Evolutionary conservation across 306 rosid species (phyloP).

Genomic region (Luffa acutangula): DNA sequence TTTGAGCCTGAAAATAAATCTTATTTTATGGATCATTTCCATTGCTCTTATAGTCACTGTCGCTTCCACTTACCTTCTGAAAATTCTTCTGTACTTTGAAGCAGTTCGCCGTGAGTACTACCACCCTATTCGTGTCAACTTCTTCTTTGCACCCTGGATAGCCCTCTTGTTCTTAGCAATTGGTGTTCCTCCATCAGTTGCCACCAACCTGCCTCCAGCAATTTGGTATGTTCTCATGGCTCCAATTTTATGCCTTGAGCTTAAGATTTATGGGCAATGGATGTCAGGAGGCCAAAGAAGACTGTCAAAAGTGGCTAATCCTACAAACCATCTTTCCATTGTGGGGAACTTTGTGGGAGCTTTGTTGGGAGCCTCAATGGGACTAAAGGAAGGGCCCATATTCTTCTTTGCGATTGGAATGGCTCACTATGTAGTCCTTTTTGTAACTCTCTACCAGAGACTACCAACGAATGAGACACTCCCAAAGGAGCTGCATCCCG

Average conservation of each 20-base stretch:
- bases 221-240: constrained; percentile 80
- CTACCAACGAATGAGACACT: constrained; percentile 80
- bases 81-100: constrained; percentile 63
- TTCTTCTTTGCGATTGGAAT: constrained; percentile 84
- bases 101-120: constrained; percentile 86
- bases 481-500: constrained; percentile 91
- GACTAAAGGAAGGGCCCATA: constrained; percentile 76
- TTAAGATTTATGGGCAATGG: constrained; percentile 95
- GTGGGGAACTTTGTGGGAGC: constrained; percentile 94
- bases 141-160: constrained; percentile 88
- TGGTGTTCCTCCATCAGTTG: constrained; percentile 62
- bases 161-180: constrained; percentile 65
- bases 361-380: constrained; percentile 76
- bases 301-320: constrained; percentile 83
- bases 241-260: constrained; percentile 69
- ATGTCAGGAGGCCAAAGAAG: constrained; percentile 90
- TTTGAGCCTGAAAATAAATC: constrained; percentile 40
- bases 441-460: constrained; percentile 88
- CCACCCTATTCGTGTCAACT: constrained; percentile 83
- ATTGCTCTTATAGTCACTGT: constrained; percentile 25
- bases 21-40: constrained; percentile 59
- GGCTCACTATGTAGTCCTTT: constrained; percentile 69
- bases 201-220: constrained; percentile 26
- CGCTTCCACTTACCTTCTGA: constrained; percentile 36
- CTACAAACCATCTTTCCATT: constrained; percentile 68